Percentiles rank a stretch among this genome's conserved stretches.
phyloP scores from a whole-genome alignment of 257 asterid species.

The Paulownia fortunei region DNA sequence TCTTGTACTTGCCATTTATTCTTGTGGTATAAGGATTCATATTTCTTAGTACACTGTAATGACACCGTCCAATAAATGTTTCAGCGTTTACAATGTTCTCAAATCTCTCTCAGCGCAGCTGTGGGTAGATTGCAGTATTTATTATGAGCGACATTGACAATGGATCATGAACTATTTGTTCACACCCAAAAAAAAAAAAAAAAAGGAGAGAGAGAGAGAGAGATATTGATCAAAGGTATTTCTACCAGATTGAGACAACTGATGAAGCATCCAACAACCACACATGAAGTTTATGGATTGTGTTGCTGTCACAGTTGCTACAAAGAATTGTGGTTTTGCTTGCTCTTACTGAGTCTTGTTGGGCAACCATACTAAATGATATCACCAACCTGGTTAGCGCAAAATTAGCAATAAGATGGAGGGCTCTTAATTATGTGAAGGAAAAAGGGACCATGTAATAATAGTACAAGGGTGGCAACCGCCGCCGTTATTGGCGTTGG shows the following conservation, averaged over 20 bases:
- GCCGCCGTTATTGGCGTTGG: background rate
- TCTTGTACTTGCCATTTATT: constrained; percentile 10
- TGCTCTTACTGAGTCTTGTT: constrained; percentile 12
- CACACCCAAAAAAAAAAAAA: background rate
- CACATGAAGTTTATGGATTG: constrained; percentile 10
- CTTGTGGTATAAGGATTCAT: background rate
- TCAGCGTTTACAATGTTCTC: background rate
- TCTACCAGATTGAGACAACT: constrained; percentile 11
- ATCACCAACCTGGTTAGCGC: constrained; percentile 4
- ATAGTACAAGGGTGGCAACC: constrained; percentile 9
- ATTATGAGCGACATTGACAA: background rate
- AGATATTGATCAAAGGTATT: background rate
- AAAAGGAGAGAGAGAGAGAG: background rate
- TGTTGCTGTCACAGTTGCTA: constrained; percentile 14
- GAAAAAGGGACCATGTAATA: background rate
- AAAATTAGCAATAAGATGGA: background rate
- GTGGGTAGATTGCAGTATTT: constrained; percentile 1
- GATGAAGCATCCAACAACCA: constrained; percentile 20
- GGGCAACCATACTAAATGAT: constrained; percentile 33
- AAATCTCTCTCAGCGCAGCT: constrained; percentile 14
- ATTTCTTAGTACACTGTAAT: background rate
- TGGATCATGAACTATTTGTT: background rate
- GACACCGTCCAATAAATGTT: background rate
- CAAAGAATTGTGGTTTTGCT: background rate
- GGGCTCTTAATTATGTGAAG: background rate